phyloP scores from a whole-genome alignment of 2,329 filamentous ascomycete genomes.

The Pseudogymnoascus sp. region DNA sequence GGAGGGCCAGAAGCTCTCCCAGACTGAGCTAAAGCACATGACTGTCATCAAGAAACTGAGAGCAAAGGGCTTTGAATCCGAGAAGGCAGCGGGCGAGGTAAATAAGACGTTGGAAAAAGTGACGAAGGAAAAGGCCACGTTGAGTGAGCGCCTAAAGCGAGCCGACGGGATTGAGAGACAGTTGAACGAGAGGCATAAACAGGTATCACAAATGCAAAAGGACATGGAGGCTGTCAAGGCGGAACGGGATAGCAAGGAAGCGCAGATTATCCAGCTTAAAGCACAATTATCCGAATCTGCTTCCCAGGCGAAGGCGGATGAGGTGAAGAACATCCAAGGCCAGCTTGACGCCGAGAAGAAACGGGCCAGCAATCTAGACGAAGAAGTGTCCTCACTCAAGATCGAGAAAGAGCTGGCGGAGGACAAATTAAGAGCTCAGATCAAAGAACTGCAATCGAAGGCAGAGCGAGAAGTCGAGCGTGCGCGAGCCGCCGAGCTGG shows the following conservation, averaged over 20 bases:
- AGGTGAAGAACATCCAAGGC: constrained; percentile 59
- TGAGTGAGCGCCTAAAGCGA: constrained; percentile 43
- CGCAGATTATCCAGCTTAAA: constrained; percentile 61
- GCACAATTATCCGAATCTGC: constrained; percentile 61
- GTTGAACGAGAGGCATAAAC: constrained; percentile 46
- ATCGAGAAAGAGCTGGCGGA: constrained; percentile 71
- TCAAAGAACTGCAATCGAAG: constrained; percentile 66
- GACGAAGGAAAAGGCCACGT: constrained; percentile 40
- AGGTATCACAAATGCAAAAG: constrained; percentile 43
- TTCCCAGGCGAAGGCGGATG: constrained; percentile 58
- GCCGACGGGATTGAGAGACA: constrained; percentile 50
- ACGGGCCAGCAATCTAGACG: constrained; percentile 48
- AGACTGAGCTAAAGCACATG: constrained; percentile 77
- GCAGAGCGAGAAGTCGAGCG: constrained; percentile 66
- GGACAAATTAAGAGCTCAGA: constrained; percentile 63
- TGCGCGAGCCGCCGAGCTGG: constrained; percentile 60
- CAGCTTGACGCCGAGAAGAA: constrained; percentile 59
- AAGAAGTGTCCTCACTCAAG: constrained; percentile 55
- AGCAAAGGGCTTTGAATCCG: constrained; percentile 56
- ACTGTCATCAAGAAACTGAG: constrained; percentile 76
- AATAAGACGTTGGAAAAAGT: constrained; percentile 54
- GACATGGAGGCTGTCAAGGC: constrained; percentile 55
- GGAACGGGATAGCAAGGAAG: constrained; percentile 57
- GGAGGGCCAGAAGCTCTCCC: constrained; percentile 83
- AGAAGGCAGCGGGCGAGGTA: constrained; percentile 56